Evolutionary conservation across 345 rosid species (phyloP), one percentile per base, ranked within the genome.

Genomic region (Eucalyptus cloeziana): DNA sequence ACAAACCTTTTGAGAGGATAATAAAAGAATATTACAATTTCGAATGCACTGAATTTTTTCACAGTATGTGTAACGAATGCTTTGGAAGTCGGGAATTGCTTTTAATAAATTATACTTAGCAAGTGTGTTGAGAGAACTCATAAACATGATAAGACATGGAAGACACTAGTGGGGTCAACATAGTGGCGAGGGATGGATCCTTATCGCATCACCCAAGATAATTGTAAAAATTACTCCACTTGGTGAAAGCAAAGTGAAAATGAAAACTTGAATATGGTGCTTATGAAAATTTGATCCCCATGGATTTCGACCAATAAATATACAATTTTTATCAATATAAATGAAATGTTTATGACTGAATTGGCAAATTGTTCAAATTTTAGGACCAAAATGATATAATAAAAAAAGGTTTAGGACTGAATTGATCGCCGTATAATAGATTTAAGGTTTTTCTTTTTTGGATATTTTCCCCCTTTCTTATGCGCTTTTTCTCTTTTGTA

Each of bases 391-490:
- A 6, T 62, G 2, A 7, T 2, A n/a, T 3, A 27, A n/a, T 30
- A 4, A 4, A 62, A 62, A 64, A 64, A 64, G 3, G 3, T 13
- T 15, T 64, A 64, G 1, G 0, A 64, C 1, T 14, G 10, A 64
- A 64, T 64, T 13, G 1, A 3, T 21, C 2, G 10, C 21, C 6
- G 3, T 24, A 56, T 2, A 64, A n/a, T n/a, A 7, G 3, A 4
- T 12, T n/a, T 13, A 14, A 1, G 6, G 15, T 8, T n/a, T 64
- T 27, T n/a, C 1, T 43, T 43, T 43, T 43, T 44, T 14, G 4
- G 4, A 7, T 4, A 62, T 30, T 30, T 30, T 11, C 3, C 7
- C 7, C 19, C 62, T 56, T 10, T 24, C 62, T 56, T 56, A 24
- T 10, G 24, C 0, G 2, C 62, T 22, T 56, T 22, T 56, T 56